A percentile compares a stretch with the other conserved stretches of the same genome.
Evolutionary conservation across 2,329 filamentous ascomycete genomes (phyloP).

Genomic region (Diaporthe sp.): DNA sequence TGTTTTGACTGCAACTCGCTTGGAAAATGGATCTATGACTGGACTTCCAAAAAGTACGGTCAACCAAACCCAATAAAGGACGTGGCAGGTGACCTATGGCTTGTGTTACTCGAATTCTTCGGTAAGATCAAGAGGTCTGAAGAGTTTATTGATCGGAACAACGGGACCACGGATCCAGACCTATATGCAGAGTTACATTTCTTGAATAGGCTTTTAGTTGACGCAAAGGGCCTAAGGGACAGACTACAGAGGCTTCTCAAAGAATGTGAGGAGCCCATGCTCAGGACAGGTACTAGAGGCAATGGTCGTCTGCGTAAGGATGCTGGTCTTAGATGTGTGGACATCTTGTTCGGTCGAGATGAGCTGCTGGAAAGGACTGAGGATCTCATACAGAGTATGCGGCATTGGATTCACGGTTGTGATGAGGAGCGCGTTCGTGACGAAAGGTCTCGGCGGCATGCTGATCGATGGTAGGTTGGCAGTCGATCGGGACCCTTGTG

Average conservation of each 20-base stretch:
- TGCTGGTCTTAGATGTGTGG: slow-evolving; percentile 93
- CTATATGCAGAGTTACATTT: slow-evolving; percentile 77
- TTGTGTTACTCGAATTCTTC: slow-evolving; percentile 79
- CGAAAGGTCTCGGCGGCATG: no score
- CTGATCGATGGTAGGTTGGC: no score
- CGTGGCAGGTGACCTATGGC: background rate
- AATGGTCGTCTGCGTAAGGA: slow-evolving; percentile 93
- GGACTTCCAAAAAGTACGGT: background rate
- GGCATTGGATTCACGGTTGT: slow-evolving; percentile 91
- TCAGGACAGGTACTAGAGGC: slow-evolving; percentile 95
- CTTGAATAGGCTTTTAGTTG: slow-evolving; percentile 89
- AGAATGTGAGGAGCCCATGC: slow-evolving; percentile 45
- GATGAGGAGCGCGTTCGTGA: slow-evolving; percentile 58
- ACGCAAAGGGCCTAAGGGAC: slow-evolving; percentile 85
- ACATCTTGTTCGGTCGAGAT: slow-evolving; percentile 93
- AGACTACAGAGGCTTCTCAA: slow-evolving; percentile 79
- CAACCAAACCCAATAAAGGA: background rate
- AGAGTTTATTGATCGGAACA: slow-evolving; percentile 79
- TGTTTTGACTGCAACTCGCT: background rate
- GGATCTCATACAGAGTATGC: slow-evolving; percentile 89
- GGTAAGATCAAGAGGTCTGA: slow-evolving; percentile 94
- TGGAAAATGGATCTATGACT: background rate
- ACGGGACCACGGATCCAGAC: slow-evolving; percentile 57
- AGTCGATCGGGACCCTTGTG: no score
- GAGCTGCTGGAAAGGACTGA: slow-evolving; percentile 90